Percentiles rank a stretch among this genome's conserved stretches.
These are phyloP conservation scores for Penicillium concentricum DNA, from an alignment of 2,329 filamentous ascomycete species.

Conservation along the genomic window DNA sequence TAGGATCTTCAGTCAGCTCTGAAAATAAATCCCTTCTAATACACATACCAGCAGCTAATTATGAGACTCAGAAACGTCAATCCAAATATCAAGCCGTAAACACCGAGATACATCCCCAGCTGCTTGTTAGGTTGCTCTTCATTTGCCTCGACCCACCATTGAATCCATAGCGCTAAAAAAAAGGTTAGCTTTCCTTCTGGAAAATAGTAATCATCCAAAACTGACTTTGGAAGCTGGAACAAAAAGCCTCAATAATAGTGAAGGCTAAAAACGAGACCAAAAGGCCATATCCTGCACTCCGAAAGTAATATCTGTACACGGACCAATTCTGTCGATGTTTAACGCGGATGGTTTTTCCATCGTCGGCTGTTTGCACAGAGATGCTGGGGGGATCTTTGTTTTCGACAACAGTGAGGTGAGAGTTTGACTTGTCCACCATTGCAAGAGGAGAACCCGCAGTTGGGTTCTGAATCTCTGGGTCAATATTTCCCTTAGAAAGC, in stretches of 20 bases:
- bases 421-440: not conserved
- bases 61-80: slow-evolving; percentile 3
- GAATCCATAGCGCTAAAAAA: slow-evolving; percentile 14
- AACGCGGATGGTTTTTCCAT: not conserved
- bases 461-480: not conserved
- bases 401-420: not conserved
- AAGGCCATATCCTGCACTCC: not conserved
- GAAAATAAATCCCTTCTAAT: not conserved
- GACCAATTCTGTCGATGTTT: not conserved
- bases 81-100: slow-evolving; percentile 11
- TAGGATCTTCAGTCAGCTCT: not conserved
- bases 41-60: not conserved
- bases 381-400: not conserved
- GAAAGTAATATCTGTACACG: slow-evolving; percentile 2
- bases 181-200: not conserved
- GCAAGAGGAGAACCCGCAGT: not conserved
- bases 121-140: slow-evolving; percentile 13
- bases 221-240: not conserved
- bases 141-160: slow-evolving; percentile 11
- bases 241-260: not conserved
- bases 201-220: too few species aligned
- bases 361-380: not conserved
- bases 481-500: not conserved
- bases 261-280: not conserved
- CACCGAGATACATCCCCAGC: slow-evolving; percentile 12